phyloP scores from a whole-genome alignment of 2,329 filamentous ascomycete species.

The Escovopsis sp. region DNA sequence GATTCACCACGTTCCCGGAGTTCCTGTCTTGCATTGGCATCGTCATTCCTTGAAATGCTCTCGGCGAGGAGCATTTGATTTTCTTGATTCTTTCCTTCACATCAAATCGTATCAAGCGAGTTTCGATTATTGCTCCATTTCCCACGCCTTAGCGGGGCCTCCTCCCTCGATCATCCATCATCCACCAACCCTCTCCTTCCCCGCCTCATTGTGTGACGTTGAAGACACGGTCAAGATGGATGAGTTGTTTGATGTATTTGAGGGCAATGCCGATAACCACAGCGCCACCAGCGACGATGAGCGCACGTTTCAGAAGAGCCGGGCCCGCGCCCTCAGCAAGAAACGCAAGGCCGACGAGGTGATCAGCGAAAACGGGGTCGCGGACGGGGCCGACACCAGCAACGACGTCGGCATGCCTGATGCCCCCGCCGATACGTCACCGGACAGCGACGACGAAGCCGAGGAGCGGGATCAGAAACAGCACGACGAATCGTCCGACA shows the following conservation, averaged over 20 bases:
- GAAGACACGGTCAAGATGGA: slow-evolving; percentile 38
- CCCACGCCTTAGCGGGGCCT: no score
- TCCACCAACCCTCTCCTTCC: not conserved
- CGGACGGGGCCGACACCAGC: slow-evolving; percentile 6
- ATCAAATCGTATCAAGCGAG: not conserved
- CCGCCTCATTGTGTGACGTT: not conserved
- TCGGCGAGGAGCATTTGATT: not conserved
- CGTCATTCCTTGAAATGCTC: not conserved
- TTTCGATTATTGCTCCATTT: not conserved
- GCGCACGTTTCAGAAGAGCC: slow-evolving; percentile 31
- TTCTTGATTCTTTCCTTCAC: not conserved
- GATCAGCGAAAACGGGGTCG: slow-evolving; percentile 36
- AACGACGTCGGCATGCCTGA: slow-evolving; percentile 25
- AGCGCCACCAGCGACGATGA: slow-evolving; percentile 31
- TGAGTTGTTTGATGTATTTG: slow-evolving; percentile 72
- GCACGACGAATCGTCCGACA: slow-evolving; percentile 17
- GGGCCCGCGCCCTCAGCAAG: slow-evolving; percentile 51
- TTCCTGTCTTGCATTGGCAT: not conserved
- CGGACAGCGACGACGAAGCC: slow-evolving; percentile 16
- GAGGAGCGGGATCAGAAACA: slow-evolving; percentile 18
- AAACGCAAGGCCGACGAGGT: slow-evolving; percentile 77
- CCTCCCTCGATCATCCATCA: not conserved
- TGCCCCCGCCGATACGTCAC: slow-evolving; percentile 23
- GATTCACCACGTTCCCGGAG: no score
- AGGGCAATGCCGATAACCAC: slow-evolving; percentile 37